phyloP scores from a whole-genome alignment of 768 basidiomycete species.

The Boletus subcaerulescens region DNA sequence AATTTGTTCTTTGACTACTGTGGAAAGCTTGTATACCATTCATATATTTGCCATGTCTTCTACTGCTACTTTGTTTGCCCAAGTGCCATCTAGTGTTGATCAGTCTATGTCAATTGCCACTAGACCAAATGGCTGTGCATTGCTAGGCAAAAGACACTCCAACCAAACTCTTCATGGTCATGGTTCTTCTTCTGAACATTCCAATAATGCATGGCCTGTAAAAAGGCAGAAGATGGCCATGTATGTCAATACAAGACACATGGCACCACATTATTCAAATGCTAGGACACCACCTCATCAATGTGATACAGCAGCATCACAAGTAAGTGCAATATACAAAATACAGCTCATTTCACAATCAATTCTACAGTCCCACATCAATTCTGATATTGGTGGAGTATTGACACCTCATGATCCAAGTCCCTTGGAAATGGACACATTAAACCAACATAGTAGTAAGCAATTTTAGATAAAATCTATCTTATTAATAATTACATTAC shows the following conservation, averaged over 20 bases:
- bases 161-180: background rate
- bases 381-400: background rate
- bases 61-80: background rate
- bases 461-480: background rate
- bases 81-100: background rate
- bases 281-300: background rate
- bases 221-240: slow-evolving; percentile 12
- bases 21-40: background rate
- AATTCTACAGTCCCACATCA: background rate
- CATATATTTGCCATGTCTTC: slow-evolving; percentile 8
- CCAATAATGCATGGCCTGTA: background rate
- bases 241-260: slow-evolving; percentile 20
- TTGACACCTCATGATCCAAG: background rate
- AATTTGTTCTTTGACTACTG: background rate
- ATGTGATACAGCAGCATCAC: background rate
- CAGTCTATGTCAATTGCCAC: background rate
- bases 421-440: background rate
- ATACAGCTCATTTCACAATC: background rate
- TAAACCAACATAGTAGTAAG: background rate
- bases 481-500: background rate
- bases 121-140: background rate
- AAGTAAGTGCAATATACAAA: slow-evolving; percentile 7
- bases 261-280: background rate
- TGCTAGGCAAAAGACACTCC: slow-evolving; percentile 5
- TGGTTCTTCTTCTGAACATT: background rate